A percentile compares a stretch with the other conserved stretches of the same genome.
Evolutionary conservation across 2,329 filamentous ascomycete genomes (phyloP).

Genomic region (Zymoseptoria brevis): DNA sequence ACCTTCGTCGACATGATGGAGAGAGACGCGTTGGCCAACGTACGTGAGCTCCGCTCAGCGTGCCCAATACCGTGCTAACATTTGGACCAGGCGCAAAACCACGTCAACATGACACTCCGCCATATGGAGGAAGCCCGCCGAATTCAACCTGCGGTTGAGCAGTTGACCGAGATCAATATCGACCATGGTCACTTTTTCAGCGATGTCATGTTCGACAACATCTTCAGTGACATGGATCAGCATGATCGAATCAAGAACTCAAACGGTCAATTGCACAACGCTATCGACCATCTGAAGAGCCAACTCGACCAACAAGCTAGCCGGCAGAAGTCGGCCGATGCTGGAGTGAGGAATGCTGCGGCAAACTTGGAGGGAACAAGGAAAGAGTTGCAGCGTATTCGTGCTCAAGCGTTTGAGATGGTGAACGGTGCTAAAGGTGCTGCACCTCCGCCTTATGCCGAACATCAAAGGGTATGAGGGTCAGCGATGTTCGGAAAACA

Average conservation of each 20-base stretch:
- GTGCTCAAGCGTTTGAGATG: slow-evolving; percentile 25
- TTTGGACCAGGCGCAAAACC: slow-evolving; percentile 33
- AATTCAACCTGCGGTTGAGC: slow-evolving; percentile 18
- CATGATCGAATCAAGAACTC: slow-evolving; percentile 23
- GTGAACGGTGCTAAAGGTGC: slow-evolving; percentile 9
- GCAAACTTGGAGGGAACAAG: slow-evolving; percentile 18
- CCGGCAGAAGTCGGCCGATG: slow-evolving; percentile 10
- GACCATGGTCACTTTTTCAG: slow-evolving; percentile 24
- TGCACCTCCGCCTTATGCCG: neutral
- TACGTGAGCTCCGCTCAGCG: neutral
- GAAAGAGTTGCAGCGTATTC: slow-evolving; percentile 23
- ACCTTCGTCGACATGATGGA: slow-evolving; percentile 47
- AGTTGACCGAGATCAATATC: slow-evolving; percentile 18
- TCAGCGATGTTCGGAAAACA: no score
- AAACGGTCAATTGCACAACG: slow-evolving; percentile 17
- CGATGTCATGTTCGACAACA: slow-evolving; percentile 27
- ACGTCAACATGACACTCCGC: slow-evolving; percentile 23
- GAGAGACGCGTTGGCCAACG: slow-evolving; percentile 41
- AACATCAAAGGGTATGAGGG: no score
- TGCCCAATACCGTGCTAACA: neutral
- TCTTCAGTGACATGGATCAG: slow-evolving; percentile 25
- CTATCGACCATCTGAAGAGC: slow-evolving; percentile 14
- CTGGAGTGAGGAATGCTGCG: slow-evolving; percentile 12
- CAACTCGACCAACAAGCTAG: slow-evolving; percentile 16
- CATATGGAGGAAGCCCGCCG: slow-evolving; percentile 20